Evolutionary conservation across 2,329 filamentous ascomycete species (phyloP), one percentile per base, ranked within the genome.

Genomic region (Aspergillus hortae): DNA sequence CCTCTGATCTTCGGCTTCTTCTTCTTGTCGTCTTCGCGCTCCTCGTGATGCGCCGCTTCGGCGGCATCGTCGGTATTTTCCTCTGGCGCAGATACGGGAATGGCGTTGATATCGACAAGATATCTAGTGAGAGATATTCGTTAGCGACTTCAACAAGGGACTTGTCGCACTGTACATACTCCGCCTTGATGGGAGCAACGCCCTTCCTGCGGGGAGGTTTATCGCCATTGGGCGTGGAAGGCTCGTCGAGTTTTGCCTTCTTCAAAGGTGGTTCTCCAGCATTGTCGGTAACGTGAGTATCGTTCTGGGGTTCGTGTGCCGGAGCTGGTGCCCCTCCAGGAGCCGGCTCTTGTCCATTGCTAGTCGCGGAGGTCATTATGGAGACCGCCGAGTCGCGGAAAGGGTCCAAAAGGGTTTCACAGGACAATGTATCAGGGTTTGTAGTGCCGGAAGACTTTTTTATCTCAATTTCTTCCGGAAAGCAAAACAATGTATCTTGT

Each of bases 171-270:
- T 17, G n/a, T 25, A 73, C 79, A 70, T 73, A 89, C 83, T 91
- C 88, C 65, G 81, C 77, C 71, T 90, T 91, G 69, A 92, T 82
- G 7, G 84, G 82, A 17, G 88, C 87, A 48, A 86, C 74, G 23
- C 86, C 87, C 62, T 78, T 84, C 52, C 65, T 61, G 30, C 72
- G 65, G 55, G 72, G 69, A 47, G 57, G 60, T 41, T 61, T 54
- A 33, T 59, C 54, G 6, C 61, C 61, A 40, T 67, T 65, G 27
- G 58, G 43, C 12, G 56, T 27, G 1, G 61, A 51, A 3, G 58
- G n/a, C 21, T 68, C 66, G 6, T 81, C 77, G 47, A 82, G 66
- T 70, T 81, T 88, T 59, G 80, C 74, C 62, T 82, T 80, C 73
- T 88, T 88, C 47, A 79, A 70, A 36, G 81, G 76, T 53, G 79